phyloP scores from a whole-genome alignment of 495 filamentous ascomycete species.

The Chaetomium fimeti region DNA sequence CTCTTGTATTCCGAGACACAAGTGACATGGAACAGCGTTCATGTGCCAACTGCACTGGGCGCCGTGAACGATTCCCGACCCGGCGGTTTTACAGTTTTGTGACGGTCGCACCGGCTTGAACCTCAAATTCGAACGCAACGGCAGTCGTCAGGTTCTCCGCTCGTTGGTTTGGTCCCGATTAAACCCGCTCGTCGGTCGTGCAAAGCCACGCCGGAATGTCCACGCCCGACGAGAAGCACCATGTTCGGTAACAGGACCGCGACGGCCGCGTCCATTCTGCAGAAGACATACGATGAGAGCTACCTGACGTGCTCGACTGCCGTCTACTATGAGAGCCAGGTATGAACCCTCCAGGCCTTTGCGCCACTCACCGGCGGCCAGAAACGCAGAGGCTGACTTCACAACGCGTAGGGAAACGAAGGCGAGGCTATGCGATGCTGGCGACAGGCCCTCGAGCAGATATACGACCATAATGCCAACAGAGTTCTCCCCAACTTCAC shows the following conservation, averaged over 20 bases:
- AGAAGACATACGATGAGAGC: constrained; percentile 97
- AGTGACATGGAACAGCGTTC: background rate
- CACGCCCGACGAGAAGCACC: constrained; percentile 17
- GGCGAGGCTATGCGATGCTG: constrained; percentile 88
- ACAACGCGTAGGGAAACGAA: constrained; percentile 74
- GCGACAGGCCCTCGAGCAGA: constrained; percentile 86
- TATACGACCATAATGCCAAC: constrained; percentile 82
- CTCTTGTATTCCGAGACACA: background rate
- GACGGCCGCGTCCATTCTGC: constrained; percentile 67
- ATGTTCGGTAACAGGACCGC: constrained; percentile 76
- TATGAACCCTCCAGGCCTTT: constrained; percentile 35
- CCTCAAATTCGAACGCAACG: background rate
- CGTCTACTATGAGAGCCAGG: constrained; percentile 91
- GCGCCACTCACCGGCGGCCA: background rate
- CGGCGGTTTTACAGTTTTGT: background rate
- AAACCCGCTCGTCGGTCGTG: constrained; percentile 8
- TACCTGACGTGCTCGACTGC: constrained; percentile 92
- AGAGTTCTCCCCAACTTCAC: constrained; percentile 65
- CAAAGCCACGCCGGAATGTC: constrained; percentile 20
- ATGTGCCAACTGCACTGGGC: background rate
- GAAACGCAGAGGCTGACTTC: constrained; percentile 17
- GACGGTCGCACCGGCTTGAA: background rate
- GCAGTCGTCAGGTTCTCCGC: background rate
- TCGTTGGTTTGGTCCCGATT: background rate
- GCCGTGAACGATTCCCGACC: background rate